Evolutionary conservation across 352 stramenopile species (phyloP).

Genomic region (Phytopythium boreale): DNA sequence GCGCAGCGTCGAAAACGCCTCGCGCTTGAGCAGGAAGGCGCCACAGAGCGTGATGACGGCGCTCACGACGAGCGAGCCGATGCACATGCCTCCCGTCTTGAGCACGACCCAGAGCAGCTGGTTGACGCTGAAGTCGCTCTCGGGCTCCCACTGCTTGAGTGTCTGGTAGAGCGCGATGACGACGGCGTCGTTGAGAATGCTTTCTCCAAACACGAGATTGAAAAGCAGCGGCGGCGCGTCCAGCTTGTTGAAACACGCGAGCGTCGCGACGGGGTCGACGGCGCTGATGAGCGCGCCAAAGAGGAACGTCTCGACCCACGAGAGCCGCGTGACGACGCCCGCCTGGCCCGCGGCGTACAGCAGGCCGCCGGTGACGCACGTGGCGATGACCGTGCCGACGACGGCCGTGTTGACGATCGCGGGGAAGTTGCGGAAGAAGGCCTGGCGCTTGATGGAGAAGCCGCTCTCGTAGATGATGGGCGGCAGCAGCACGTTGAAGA

Average conservation of each 20-base stretch:
- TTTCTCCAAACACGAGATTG: constrained; percentile 95
- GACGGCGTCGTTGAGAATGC: constrained; percentile 93
- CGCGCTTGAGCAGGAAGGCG: constrained; percentile 75
- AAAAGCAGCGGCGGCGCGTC: constrained; percentile 88
- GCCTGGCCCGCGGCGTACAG: constrained; percentile 65
- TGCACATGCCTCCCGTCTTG: constrained; percentile 75
- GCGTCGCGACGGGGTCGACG: constrained; percentile 92
- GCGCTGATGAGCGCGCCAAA: constrained; percentile 93
- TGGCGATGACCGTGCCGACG: constrained; percentile 74
- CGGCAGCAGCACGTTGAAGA: constrained; percentile 84
- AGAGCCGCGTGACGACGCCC: constrained; percentile 66
- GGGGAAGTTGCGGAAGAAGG: constrained; percentile 85
- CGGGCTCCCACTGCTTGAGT: constrained; percentile 84
- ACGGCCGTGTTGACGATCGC: constrained; percentile 85
- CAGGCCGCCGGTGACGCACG: constrained; percentile 68
- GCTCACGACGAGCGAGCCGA: constrained; percentile 72
- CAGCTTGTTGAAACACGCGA: constrained; percentile 92
- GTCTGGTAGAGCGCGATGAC: constrained; percentile 93
- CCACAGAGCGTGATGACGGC: constrained; percentile 65
- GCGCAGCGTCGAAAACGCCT: constrained; percentile 64
- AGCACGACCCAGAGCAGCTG: constrained; percentile 60
- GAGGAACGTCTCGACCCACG: constrained; percentile 89
- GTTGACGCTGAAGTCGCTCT: constrained; percentile 60
- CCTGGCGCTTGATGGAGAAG: constrained; percentile 82
- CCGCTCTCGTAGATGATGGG: constrained; percentile 87